phyloP scores from a whole-genome alignment of 441 rosid genomes.

The Populus hybrid region DNA sequence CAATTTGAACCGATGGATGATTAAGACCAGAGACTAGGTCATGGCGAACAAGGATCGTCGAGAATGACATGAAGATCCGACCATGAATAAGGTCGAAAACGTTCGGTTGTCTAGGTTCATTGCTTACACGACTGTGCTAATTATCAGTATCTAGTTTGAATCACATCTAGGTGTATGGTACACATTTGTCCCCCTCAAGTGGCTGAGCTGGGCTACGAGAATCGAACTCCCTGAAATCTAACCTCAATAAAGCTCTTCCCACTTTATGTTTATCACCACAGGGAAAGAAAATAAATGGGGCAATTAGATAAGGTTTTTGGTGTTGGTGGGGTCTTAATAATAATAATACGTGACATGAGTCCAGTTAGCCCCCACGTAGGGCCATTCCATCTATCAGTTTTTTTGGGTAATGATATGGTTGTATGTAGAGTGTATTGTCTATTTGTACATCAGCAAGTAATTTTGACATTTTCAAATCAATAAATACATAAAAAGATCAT shows the following conservation, averaged over 20 bases:
- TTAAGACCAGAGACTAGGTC: background rate
- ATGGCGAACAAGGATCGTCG: background rate
- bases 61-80: slow-evolving; percentile 4
- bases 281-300: background rate
- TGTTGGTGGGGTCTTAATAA: slow-evolving; percentile 22
- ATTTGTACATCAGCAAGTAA: background rate
- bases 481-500: background rate
- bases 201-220: slow-evolving; percentile 17
- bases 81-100: background rate
- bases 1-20: background rate
- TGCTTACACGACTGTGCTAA: slow-evolving; percentile 5
- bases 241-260: slow-evolving; percentile 19
- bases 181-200: slow-evolving; percentile 19
- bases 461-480: background rate
- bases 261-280: slow-evolving; percentile 26
- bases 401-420: background rate
- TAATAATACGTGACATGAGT: slow-evolving; percentile 31
- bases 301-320: slow-evolving; percentile 32
- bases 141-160: slow-evolving; percentile 7
- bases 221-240: slow-evolving; percentile 6
- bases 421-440: background rate
- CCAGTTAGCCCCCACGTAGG: slow-evolving; percentile 39
- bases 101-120: slow-evolving; percentile 27
- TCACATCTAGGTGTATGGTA: slow-evolving; percentile 17
- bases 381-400: slow-evolving; percentile 30